phyloP scores from a whole-genome alignment of 108 stramenopile genomes.

The Nitzschia sp. region DNA sequence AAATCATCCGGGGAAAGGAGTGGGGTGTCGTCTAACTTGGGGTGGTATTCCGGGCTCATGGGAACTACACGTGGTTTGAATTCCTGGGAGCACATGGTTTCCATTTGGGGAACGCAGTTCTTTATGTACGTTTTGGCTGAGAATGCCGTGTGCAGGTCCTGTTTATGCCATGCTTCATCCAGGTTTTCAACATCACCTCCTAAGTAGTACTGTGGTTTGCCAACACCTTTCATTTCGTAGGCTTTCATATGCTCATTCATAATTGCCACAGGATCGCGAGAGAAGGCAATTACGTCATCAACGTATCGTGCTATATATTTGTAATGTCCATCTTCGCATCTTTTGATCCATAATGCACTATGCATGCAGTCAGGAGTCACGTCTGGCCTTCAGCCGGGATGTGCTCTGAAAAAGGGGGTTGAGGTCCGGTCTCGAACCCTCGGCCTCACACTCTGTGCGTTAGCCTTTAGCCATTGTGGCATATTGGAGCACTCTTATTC shows the following conservation, averaged over 20 bases:
- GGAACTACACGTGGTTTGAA: constrained; percentile 1
- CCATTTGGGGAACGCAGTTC: constrained; percentile 9
- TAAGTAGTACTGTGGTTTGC: constrained; percentile 30
- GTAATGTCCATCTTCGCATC: constrained; percentile 15
- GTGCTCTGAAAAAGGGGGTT: no score
- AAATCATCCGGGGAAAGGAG: not conserved
- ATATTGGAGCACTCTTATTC: no score
- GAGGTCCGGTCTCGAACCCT: no score
- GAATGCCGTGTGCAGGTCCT: not conserved
- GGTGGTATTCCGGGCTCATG: constrained; percentile 3
- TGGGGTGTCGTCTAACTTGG: constrained; percentile 12
- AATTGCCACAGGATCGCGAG: constrained; percentile 17
- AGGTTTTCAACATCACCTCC: constrained; percentile 25
- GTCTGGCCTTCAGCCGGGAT: no score
- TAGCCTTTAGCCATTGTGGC: no score
- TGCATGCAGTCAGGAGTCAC: no score
- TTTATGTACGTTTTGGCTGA: constrained; percentile 36
- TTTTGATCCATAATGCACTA: constrained; percentile 43
- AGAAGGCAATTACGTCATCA: constrained; percentile 26
- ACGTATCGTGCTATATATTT: constrained; percentile 39
- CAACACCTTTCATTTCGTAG: constrained; percentile 40
- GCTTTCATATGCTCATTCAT: constrained; percentile 2
- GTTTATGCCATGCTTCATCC: not conserved
- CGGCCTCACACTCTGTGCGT: no score
- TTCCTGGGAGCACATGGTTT: constrained; percentile 24